Base-by-base conservation (phyloP, 176 grass and related monocot species). In the Rhynchospora pubera region DNA sequence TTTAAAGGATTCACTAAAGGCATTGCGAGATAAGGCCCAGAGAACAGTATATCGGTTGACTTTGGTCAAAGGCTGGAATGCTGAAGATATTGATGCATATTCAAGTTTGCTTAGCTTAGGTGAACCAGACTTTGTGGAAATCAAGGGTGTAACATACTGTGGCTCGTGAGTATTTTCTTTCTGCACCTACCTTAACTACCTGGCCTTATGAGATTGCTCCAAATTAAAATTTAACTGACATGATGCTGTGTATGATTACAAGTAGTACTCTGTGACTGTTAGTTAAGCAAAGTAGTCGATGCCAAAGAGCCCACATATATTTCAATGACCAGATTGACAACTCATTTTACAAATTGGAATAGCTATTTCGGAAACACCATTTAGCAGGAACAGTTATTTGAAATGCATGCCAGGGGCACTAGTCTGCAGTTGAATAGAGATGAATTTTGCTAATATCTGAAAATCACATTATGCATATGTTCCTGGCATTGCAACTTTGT, bases 51-150 rank as follows among this genome's bases (percentile, higher is more conserved):
- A 95, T 83, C 84, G 96, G 65, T 77, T 99, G 59, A 99, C 96
- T 90, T 82, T 95, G 77, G 92, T 99, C 84, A 98, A 99, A 87
- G 96, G 96, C 10, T 99, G 96, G 96, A 99, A 99, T 86, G 89
- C 64, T 13, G 92, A 95, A 80, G 96, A 99, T 81, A 88, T 95
- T 68, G 92, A 99, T 87, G 87, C 88, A 57, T 99, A 99, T 67
- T 91, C 87, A 48, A 95, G 88, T n/a, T 87, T 99, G 83, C 65
- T 99, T 65, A 77, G 67, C 78, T 83, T 99, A 22, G 96, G 96
- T 21, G 83, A 93, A 72, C 96, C 92, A 52, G 96, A 95, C 87
- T 91, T 99, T 77, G 83, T 99, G 80, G 96, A 99, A 93, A 93
- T 99, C 75, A 99, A 99, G 87, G 96, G 96, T 67, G 92, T 99